These are phyloP conservation scores for Schizophyllum commune DNA, from an alignment of 1,284 basidiomycete species.

Conservation along the genomic window DNA sequence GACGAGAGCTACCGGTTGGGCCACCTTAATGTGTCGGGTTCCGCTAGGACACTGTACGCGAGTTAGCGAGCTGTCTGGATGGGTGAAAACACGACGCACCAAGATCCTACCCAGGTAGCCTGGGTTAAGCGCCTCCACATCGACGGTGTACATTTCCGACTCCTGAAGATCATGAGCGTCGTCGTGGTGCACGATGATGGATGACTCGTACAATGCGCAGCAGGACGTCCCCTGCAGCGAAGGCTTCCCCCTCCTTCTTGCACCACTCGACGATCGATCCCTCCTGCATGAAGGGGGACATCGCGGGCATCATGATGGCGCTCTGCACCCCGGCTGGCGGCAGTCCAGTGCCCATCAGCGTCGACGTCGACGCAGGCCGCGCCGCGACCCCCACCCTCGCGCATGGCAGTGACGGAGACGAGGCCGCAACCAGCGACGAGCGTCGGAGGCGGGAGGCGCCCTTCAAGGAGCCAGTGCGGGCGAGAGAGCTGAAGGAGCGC, in stretches of 20 bases:
- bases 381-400: background rate
- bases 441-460: background rate
- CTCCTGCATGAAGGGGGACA: conserved; percentile 9
- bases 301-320: conserved; percentile 9
- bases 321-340: background rate
- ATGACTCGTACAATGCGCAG: conserved; percentile 6
- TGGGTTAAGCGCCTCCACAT: conserved; percentile 6
- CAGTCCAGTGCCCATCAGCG: background rate
- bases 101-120: conserved; percentile 9
- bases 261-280: conserved; percentile 7
- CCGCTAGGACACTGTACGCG: conserved; percentile 29
- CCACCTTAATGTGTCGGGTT: conserved; percentile 30
- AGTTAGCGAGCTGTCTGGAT: background rate
- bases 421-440: background rate
- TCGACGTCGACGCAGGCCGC: background rate
- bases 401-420: background rate
- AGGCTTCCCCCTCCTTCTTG: conserved; percentile 10
- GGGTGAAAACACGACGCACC: background rate
- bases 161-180: conserved; percentile 1
- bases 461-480: background rate
- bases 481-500: background rate
- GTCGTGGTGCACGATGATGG: background rate
- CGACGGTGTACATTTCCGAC: conserved; percentile 4
- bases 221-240: conserved; percentile 8
- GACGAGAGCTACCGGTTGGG: conserved; percentile 32